Evolutionary conservation across 768 basidiomycete genomes (phyloP).

Genomic region (Floccularia luteovirens): DNA sequence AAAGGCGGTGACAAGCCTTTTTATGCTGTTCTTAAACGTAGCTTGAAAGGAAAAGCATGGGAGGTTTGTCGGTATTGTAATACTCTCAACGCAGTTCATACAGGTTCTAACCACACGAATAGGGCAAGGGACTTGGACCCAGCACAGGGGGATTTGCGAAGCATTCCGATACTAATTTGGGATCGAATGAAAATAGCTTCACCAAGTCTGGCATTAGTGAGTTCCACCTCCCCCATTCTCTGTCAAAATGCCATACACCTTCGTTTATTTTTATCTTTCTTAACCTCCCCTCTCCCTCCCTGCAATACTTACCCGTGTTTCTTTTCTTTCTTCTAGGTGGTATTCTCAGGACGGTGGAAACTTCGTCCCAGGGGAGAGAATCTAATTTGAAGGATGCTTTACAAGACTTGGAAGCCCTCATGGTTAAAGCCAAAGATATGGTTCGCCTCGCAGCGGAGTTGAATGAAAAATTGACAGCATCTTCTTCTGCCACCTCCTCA

Average conservation of each 20-base stretch:
- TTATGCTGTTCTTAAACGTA: conserved; percentile 69
- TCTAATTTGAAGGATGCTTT: conserved; percentile 70
- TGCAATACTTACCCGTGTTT: not conserved
- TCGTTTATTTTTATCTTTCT: not conserved
- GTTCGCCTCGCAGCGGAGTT: conserved; percentile 84
- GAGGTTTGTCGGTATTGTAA: conserved; percentile 30
- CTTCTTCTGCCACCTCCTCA: conserved; percentile 12
- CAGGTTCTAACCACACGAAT: not conserved
- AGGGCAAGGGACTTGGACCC: not conserved
- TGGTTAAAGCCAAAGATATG: conserved; percentile 90
- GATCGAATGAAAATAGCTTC: conserved; percentile 7
- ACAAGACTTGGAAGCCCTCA: conserved; percentile 83
- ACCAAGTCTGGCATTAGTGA: conserved; percentile 45
- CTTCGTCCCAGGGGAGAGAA: conserved; percentile 53
- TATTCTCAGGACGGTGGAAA: conserved; percentile 71
- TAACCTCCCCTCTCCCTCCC: not conserved
- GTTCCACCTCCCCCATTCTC: conserved; percentile 9
- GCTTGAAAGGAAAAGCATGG: conserved; percentile 71
- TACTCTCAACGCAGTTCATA: not conserved
- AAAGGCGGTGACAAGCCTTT: conserved; percentile 84
- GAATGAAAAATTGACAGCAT: conserved; percentile 68
- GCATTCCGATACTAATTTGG: conserved; percentile 1
- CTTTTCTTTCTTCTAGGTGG: conserved; percentile 44
- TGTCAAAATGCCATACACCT: conserved; percentile 1
- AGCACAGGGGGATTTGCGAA: not conserved